A percentile compares a stretch with the other conserved stretches of the same genome.
Evolutionary conservation across 2,329 filamentous ascomycete species (phyloP).

Genomic region (Arthroderma sp.): DNA sequence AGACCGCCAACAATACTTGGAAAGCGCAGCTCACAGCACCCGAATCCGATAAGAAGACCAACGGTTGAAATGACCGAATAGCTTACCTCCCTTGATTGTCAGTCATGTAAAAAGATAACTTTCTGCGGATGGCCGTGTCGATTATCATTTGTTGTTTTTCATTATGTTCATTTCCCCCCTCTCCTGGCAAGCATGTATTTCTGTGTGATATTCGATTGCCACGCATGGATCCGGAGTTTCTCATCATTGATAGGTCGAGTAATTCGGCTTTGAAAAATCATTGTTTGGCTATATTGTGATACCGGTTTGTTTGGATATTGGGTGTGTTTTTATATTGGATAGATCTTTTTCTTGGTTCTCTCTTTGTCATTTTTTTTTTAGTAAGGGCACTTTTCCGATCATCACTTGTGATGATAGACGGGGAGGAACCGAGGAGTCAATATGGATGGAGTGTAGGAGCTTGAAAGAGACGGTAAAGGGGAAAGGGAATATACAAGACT

Average conservation of each 20-base stretch:
- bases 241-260: too few relatives aligned
- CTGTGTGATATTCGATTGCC: slow-evolving; percentile 1
- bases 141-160: slow-evolving; percentile 1
- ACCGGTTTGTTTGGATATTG: not conserved
- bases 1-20: slow-evolving; percentile 60
- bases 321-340: slow-evolving; percentile 2
- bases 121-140: too few relatives aligned
- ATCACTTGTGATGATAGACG: not conserved
- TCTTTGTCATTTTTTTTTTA: not conserved
- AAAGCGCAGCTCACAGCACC: slow-evolving; percentile 49
- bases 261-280: too few relatives aligned
- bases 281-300: not conserved
- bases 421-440: not conserved
- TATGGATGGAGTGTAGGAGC: too few relatives aligned
- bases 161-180: not conserved
- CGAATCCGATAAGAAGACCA: slow-evolving; percentile 25
- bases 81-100: not conserved
- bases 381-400: not conserved
- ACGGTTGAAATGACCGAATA: not conserved
- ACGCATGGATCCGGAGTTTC: slow-evolving; percentile 7
- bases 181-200: slow-evolving; percentile 4
- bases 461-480: too few relatives aligned
- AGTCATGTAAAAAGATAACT: not conserved
- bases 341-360: not conserved
- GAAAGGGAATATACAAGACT: not conserved